Evolutionary conservation across 139 green algal species (phyloP), one percentile per base, ranked within the genome.

Genomic region (Ettlia oleoabundans): DNA sequence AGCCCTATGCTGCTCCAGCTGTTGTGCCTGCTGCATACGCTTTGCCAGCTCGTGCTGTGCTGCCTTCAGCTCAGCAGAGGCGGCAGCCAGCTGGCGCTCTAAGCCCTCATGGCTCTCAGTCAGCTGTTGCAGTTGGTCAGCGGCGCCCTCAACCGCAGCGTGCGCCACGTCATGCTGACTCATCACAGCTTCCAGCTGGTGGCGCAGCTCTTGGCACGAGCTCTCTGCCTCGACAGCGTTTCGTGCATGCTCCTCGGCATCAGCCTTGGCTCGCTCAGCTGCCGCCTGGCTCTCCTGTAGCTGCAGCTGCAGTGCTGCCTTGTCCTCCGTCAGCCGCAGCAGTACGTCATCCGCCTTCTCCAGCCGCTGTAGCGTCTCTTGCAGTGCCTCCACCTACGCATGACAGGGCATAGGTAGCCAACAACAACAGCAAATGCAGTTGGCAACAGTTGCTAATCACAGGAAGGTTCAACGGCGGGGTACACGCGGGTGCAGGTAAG

Each of bases 321-420:
- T 76, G 22, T 78, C 68, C 53, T 88, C 78, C 13, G 78, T 77
- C 6, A 88, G 68, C 24, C 66, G 66, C 55, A 84, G 43, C 41
- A 85, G 30, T 32, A 82, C 78, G 30, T 81, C 78, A 43, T 78
- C 76, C 6, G 28, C 41, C 18, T 43, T 62, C 26, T 85, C 78
- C 61, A 84, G 53, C 3, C 75, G 32, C 40, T 43, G 28, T 33
- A 88, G 58, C 8, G 77, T 82, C 40, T 85, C 78, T 2, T 78
- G 74, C 42, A 78, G 66, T n/a, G 32, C 52, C 10, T 68, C 75
- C 37, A 81, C 68, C 76, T 87, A 47, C 55, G 51, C 51, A 8
- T 30, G 42, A 21, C 35, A 65, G 33, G 30, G 47, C 47, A 58
- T 15, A 58, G 47, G 47, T 58, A 58, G 47, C 13, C 47, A 58